Conservation (phyloP, 2,329 filamentous ascomycete species). For the Penicillium verrucosum region DNA sequence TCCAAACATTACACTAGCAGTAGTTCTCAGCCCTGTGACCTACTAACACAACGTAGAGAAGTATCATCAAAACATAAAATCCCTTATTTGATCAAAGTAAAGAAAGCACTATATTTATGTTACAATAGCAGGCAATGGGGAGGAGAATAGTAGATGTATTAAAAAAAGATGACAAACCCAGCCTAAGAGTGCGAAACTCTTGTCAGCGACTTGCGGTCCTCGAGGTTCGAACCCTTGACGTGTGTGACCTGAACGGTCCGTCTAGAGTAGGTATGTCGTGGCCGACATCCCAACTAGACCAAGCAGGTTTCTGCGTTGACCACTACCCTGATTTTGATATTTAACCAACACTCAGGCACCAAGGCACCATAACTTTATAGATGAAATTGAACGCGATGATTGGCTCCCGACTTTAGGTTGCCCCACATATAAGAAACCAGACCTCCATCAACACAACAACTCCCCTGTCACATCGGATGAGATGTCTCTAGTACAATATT, state of each 20-base stretch:
- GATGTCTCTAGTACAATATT: constrained; percentile 67
- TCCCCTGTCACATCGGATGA: neutral
- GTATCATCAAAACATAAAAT: too few relatives aligned
- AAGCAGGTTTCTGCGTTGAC: neutral
- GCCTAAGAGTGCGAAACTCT: too few relatives aligned
- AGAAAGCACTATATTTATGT: too few relatives aligned
- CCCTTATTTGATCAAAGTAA: too few relatives aligned
- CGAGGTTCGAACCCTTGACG: neutral
- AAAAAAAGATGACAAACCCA: too few relatives aligned
- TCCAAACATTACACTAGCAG: neutral
- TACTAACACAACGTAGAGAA: neutral
- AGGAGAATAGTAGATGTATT: too few relatives aligned
- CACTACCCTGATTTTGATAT: too few relatives aligned
- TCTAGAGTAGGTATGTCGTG: neutral
- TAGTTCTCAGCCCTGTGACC: neutral
- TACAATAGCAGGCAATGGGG: too few relatives aligned
- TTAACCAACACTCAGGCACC: too few relatives aligned
- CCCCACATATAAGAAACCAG: constrained; percentile 1
- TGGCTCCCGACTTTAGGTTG: neutral
- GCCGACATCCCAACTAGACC: neutral
- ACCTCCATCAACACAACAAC: neutral
- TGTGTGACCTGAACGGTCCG: neutral
- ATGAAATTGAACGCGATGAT: neutral
- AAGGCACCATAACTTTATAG: neutral
- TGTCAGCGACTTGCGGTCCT: neutral